These are phyloP conservation scores for Magnolia officinalis DNA, from an alignment of 164 flowering plant species.

Conservation along the genomic window DNA sequence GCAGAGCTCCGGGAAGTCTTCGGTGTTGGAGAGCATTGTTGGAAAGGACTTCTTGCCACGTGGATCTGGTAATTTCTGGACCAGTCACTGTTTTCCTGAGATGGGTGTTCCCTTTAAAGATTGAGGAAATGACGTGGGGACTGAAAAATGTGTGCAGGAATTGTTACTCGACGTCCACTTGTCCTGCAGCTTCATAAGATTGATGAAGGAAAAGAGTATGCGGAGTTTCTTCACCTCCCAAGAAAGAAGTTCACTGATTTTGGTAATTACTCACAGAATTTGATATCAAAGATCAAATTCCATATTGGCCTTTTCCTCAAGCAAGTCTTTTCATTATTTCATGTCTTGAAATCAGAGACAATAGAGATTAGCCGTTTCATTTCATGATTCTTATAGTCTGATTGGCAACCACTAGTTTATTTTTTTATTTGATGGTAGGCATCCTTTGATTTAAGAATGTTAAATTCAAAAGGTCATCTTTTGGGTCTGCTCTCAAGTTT, in stretches of 20 bases:
- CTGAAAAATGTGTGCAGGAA: constrained; percentile 45
- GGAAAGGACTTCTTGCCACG: constrained; percentile 86
- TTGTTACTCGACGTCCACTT: constrained; percentile 89
- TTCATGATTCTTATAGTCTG: no score
- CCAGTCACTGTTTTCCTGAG: background rate
- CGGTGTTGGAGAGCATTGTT: constrained; percentile 76
- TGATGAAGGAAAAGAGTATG: constrained; percentile 85
- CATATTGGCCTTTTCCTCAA: background rate
- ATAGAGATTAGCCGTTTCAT: no score
- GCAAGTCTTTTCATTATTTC: background rate
- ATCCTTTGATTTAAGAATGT: no score
- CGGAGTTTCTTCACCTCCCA: constrained; percentile 84
- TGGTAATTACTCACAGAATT: constrained; percentile 33
- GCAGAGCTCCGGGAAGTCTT: constrained; percentile 78
- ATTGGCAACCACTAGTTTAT: no score
- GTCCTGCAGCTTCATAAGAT: constrained; percentile 85
- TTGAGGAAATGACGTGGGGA: background rate
- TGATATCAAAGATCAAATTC: background rate
- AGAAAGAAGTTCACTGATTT: constrained; percentile 80
- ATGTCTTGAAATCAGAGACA: background rate
- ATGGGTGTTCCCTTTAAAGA: background rate
- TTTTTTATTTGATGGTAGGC: no score
- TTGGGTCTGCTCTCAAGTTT: no score
- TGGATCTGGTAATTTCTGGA: constrained; percentile 57
- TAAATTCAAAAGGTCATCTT: no score